These are phyloP conservation scores for Blastobotrys illinoisensis DNA, from an alignment of 1,139 yeast genomes.

Conservation along the genomic window DNA sequence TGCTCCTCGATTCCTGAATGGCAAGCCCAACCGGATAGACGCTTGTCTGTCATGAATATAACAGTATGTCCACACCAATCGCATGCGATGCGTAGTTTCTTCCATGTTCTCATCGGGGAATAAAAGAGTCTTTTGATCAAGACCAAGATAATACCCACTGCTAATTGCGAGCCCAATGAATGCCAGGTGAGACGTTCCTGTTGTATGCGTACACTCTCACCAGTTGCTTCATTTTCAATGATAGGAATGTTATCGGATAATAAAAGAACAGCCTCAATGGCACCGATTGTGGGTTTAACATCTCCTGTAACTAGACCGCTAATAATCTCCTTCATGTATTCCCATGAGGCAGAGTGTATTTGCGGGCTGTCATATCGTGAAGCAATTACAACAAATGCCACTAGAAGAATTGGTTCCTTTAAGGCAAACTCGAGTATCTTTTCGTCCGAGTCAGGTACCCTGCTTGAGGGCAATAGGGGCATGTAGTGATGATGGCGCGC, in stretches of 20 bases:
- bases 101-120: conserved; percentile 16
- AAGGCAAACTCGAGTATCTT: conserved; percentile 15
- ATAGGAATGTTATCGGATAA: conserved; percentile 22
- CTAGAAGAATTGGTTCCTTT: conserved; percentile 16
- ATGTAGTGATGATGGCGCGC: conserved; percentile 20
- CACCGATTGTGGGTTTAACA: conserved; percentile 18
- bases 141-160: conserved; percentile 20
- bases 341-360: conserved; percentile 19
- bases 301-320: conserved; percentile 13
- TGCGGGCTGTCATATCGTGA: conserved; percentile 15
- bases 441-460: conserved; percentile 18
- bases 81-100: conserved; percentile 17
- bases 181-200: conserved; percentile 23
- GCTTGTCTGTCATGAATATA: conserved; percentile 23
- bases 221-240: conserved; percentile 10
- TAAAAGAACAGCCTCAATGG: conserved; percentile 18
- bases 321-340: conserved; percentile 15
- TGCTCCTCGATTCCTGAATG: conserved; percentile 25
- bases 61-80: conserved; percentile 24
- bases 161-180: conserved; percentile 24
- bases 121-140: conserved; percentile 23
- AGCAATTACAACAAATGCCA: conserved; percentile 18
- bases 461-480: conserved; percentile 17
- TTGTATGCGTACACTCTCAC: neutral
- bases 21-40: conserved; percentile 22